phyloP scores from a whole-genome alignment of 1,139 yeast species.

The Suhomyces bolitotheri region DNA sequence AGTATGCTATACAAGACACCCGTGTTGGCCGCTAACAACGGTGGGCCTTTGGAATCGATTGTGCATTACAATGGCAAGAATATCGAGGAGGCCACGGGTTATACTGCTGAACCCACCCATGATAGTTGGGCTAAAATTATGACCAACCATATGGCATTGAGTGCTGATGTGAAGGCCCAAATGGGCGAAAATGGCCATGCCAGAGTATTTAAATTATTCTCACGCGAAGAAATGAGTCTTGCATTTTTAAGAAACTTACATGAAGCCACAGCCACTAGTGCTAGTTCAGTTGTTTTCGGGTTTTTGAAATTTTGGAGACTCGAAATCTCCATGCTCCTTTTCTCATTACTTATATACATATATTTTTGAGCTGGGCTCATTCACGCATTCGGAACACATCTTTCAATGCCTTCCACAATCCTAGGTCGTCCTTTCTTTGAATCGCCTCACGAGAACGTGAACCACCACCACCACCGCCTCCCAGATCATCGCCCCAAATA shows the following conservation, averaged over 20 bases:
- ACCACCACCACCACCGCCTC: conserved; percentile 10
- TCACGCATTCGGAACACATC: conserved; percentile 24
- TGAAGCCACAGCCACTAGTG: conserved; percentile 5
- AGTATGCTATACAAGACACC: conserved; percentile 85
- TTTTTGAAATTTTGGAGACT: conserved; percentile 19
- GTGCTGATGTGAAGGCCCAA: conserved; percentile 26
- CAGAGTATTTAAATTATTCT: conserved; percentile 55
- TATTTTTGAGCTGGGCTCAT: conserved; percentile 3
- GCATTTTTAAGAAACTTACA: conserved; percentile 39
- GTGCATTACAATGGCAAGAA: conserved; percentile 43
- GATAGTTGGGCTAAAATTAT: conserved; percentile 66
- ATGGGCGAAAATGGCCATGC: conserved; percentile 54
- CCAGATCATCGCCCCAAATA: conserved; percentile 13
- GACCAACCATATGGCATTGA: conserved; percentile 37
- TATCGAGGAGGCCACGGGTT: conserved; percentile 65
- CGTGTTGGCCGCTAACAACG: conserved; percentile 81
- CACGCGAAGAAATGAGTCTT: conserved; percentile 62
- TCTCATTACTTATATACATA: conserved; percentile 10
- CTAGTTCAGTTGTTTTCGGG: conserved; percentile 6
- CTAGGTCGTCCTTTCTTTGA: conserved; percentile 20
- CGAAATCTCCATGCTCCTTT: conserved; percentile 14
- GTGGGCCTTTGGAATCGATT: conserved; percentile 91
- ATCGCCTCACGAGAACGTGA: conserved; percentile 11
- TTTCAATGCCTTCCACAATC: conserved; percentile 38
- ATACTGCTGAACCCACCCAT: conserved; percentile 57